Evolutionary conservation across 1,139 yeast genomes (phyloP), one percentile per base, ranked within the genome.

Genomic region (Kodamaea ohmeri): DNA sequence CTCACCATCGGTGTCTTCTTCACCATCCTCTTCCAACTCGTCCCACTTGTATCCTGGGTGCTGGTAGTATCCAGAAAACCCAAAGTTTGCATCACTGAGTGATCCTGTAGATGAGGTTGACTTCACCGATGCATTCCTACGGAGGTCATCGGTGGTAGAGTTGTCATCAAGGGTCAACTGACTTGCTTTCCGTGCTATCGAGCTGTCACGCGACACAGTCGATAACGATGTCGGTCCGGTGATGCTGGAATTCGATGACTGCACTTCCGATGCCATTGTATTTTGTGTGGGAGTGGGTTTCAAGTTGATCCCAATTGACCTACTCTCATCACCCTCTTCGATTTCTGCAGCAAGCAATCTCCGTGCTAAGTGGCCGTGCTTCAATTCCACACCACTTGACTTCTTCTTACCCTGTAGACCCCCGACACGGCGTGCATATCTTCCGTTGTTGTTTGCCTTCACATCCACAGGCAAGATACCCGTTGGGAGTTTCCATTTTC

Each of bases 261-360:
- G 51, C 12, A 50, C 42, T 4, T 48, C 55, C 20, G 22, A 9
- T 1, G 31, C 14, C n/a, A 32, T 12, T 2, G 30, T 15, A 13
- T 15, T 12, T 2, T 15, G 26, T 6, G 32, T 30, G 12, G 31
- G 14, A 3, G 27, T 16, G 14, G 44, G 40, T 11, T 31, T 40
- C 29, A 36, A 20, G 25, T 32, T 39, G 22, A 40, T 30, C n/a
- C 38, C 38, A 13, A 41, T 39, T 11, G 47, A 37, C 4, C 37
- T 38, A 17, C 37, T 20, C 7, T 39, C 40, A 42, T 78, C 85
- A 27, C 71, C 77, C 42, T 83, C 89, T 45, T 82, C 92, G 21
- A 84, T 81, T 57, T 85, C 95, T 11, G 84, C 78, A 1, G 92
- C 92, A 43, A 85, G 65, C 56, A 84, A 68, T 40, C 89, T 71